A percentile compares a stretch with the other conserved stretches of the same genome.
phyloP scores from a whole-genome alignment of 176 grass and related monocot species.

The Carex pumila region DNA sequence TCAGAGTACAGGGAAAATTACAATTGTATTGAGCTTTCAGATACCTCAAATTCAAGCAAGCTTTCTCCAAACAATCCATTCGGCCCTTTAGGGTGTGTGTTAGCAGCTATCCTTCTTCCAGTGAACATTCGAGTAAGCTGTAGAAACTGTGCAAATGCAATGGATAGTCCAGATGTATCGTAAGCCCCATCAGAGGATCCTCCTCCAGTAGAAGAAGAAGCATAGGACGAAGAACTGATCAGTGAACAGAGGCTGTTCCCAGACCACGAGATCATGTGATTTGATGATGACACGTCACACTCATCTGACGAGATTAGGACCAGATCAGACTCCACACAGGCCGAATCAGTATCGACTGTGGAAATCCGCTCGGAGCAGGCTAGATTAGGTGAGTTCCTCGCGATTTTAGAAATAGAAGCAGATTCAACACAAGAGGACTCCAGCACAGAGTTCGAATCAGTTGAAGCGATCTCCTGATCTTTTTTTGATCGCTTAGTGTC shows the following conservation, averaged over 20 bases:
- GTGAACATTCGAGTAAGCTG: slow-evolving; percentile 5
- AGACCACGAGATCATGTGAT: slow-evolving; percentile 1
- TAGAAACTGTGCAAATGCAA: slow-evolving; percentile 12
- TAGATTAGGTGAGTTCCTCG: slow-evolving; percentile 6
- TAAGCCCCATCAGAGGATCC: background rate
- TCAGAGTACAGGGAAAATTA: background rate
- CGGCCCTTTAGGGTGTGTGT: background rate
- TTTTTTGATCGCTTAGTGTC: slow-evolving; percentile 10
- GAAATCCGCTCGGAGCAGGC: slow-evolving; percentile 11
- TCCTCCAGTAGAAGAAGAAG: slow-evolving; percentile 11
- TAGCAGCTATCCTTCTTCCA: background rate
- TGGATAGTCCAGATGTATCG: background rate
- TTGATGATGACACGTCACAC: slow-evolving; percentile 10
- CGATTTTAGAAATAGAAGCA: background rate
- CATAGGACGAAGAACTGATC: slow-evolving; percentile 14
- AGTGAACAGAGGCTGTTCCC: slow-evolving; percentile 8
- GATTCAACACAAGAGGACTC: slow-evolving; percentile 18
- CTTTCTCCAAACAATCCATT: slow-evolving; percentile 8
- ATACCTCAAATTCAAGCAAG: slow-evolving; percentile 24
- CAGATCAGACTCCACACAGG: slow-evolving; percentile 13
- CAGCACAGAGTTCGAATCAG: background rate
- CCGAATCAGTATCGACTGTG: background rate
- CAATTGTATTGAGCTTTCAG: background rate
- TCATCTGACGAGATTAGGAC: slow-evolving; percentile 10
- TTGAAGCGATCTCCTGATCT: background rate